Evolutionary conservation across 768 basidiomycete species (phyloP), one percentile per base, ranked within the genome.

Genomic region (Suillus hirtellus): DNA sequence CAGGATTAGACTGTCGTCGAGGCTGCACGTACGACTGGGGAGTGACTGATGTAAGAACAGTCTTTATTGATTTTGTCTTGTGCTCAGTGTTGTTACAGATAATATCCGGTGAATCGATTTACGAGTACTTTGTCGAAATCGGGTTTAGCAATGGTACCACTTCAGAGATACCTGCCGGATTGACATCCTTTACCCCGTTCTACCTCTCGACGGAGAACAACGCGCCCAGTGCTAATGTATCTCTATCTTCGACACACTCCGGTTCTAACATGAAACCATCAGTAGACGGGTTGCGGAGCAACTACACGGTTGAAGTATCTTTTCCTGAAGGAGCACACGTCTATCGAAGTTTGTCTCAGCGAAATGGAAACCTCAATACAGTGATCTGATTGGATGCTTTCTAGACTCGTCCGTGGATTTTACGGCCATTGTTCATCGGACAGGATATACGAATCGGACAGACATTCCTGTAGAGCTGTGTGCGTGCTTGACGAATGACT

Each of bases 111-210:
- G 49, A 50, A 17, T 50, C 27, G 27, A 49, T 49, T 21, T 71
- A 69, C 17, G 71, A 72, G 52, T 69, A 71, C 38, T 67, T 69
- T 43, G 47, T 58, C 21, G 70, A 55, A 19, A 21, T 71, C n/a
- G 3, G 21, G 6, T 69, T 73, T 21, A 27, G 61, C 17, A 65
- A 71, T 17, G 69, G 65, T 37, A 69, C 71, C 2, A 69, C 46
- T 10, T 31, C 50, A 60, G 65, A 72, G 19, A 50, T 72, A n/a
- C 53, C 53, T 1, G 66, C 62, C 21, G 71, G 71, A n/a, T 1
- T 63, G 14, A 72, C 71, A 3, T 19, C 55, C 35, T 71, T 71
- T 19, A 60, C 62, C 4, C 71, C 71, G 9, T 7, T 59, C 2
- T 38, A 65, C 12, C 46, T 63, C 46, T 42, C 59, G 2, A 17